Percentiles rank a stretch among this genome's conserved stretches.
Conservation (phyloP, 2,329 filamentous ascomycete species). For the Ophiostoma sp. region DNA sequence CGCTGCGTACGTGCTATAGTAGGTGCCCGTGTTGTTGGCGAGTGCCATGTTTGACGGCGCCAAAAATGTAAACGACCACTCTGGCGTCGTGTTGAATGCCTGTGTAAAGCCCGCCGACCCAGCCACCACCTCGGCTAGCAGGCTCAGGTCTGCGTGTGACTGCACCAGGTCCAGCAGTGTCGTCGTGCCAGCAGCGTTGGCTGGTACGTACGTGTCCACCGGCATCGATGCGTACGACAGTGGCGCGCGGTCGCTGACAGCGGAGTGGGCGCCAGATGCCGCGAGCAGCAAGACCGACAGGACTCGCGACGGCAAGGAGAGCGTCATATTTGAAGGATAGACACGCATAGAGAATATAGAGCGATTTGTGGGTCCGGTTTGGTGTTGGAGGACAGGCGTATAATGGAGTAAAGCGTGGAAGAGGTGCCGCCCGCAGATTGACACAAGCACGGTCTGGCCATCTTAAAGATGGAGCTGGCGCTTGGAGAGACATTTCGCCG, state of each 20-base stretch:
- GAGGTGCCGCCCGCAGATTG: background rate
- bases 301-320: background rate
- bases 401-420: background rate
- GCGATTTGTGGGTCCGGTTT: background rate
- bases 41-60: background rate
- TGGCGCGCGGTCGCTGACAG: background rate
- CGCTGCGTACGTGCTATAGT: background rate
- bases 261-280: background rate
- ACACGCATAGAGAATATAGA: background rate
- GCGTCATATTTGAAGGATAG: background rate
- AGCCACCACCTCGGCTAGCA: background rate
- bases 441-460: background rate
- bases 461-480: background rate
- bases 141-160: background rate
- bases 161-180: background rate
- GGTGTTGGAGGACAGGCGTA: background rate
- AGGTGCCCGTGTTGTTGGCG: background rate
- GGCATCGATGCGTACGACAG: background rate
- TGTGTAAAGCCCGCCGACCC: background rate
- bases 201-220: background rate
- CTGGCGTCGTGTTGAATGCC: background rate
- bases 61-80: conserved; percentile 1
- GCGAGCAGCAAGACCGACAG: background rate
- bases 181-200: background rate
- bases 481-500: background rate